Percentiles rank a stretch among this genome's conserved stretches.
These are phyloP conservation scores for Mariannaea elegans DNA, from an alignment of 2,329 filamentous ascomycete genomes.

Conservation along the genomic window DNA sequence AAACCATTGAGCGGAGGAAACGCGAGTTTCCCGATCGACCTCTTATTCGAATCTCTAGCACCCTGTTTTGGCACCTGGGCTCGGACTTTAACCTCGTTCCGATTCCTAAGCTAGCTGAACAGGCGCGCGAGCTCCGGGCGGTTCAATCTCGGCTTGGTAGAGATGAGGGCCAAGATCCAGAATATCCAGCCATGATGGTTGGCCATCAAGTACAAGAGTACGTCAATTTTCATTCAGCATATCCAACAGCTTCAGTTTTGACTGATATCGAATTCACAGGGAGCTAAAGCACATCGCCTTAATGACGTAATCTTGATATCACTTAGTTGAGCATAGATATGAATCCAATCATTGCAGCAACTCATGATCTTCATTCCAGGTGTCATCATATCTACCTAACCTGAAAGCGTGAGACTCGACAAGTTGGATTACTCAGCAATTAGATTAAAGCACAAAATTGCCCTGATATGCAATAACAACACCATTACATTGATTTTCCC, in stretches of 20 bases:
- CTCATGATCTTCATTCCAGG: no score
- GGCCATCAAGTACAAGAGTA: conserved; percentile 67
- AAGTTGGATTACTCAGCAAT: no score
- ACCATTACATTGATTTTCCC: no score
- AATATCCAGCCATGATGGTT: conserved; percentile 65
- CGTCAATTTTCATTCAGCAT: conserved; percentile 35
- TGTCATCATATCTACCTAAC: no score
- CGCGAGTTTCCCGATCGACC: conserved; percentile 57
- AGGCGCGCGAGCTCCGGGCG: conserved; percentile 54
- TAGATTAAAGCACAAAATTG: no score
- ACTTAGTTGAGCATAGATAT: no score
- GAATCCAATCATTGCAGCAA: no score
- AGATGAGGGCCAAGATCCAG: conserved; percentile 61
- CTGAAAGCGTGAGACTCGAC: no score
- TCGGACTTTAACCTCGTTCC: conserved; percentile 65
- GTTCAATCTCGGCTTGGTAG: conserved; percentile 58
- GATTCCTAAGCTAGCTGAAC: conserved; percentile 56
- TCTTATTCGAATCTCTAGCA: conserved; percentile 66
- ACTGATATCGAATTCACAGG: conserved; percentile 40
- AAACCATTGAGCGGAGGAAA: conserved; percentile 55
- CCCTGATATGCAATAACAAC: no score
- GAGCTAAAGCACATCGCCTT: conserved; percentile 64
- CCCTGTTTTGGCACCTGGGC: conserved; percentile 68
- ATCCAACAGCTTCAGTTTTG: not conserved
- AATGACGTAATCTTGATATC: conserved; percentile 54